Evolutionary conservation across 345 rosid species (phyloP).

Genomic region (Boechera retrofracta): DNA sequence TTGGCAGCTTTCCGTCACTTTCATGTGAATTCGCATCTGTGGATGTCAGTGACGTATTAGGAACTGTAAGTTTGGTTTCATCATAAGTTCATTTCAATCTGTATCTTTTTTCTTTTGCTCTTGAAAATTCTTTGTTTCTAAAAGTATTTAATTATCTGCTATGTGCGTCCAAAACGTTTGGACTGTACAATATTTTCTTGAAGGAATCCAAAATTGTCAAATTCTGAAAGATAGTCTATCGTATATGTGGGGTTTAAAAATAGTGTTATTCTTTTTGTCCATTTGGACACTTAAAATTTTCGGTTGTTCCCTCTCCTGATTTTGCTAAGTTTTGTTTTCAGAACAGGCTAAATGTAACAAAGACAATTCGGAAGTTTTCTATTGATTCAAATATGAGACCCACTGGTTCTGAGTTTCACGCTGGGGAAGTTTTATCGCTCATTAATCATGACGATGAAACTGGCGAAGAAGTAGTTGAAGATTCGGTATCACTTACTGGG

Average conservation of each 20-base stretch:
- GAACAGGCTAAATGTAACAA: slow-evolving; percentile 98
- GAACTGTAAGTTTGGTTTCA: slow-evolving; percentile 88
- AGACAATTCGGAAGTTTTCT: slow-evolving; percentile 89
- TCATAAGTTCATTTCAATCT: background rate
- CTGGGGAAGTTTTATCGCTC: slow-evolving; percentile 57
- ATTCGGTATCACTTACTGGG: slow-evolving; percentile 60
- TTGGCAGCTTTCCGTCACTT: slow-evolving; percentile 88
- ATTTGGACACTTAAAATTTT: background rate
- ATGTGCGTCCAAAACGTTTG: slow-evolving; percentile 11
- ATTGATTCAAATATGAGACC: slow-evolving; percentile 79
- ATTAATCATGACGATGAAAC: slow-evolving; percentile 88
- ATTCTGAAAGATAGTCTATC: slow-evolving; percentile 3
- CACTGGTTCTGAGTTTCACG: slow-evolving; percentile 87
- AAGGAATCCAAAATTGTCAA: slow-evolving; percentile 13
- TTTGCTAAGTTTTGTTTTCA: slow-evolving; percentile 53
- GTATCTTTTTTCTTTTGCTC: slow-evolving; percentile 2
- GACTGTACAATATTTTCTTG: slow-evolving; percentile 10
- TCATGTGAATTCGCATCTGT: slow-evolving; percentile 98
- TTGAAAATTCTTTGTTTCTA: background rate
- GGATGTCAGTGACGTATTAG: slow-evolving; percentile 92
- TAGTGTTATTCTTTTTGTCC: background rate
- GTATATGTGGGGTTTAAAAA: background rate
- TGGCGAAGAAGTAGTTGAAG: slow-evolving; percentile 70
- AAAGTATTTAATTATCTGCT: background rate
- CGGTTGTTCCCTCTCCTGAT: slow-evolving; percentile 31